Evolutionary conservation across 2,329 filamentous ascomycete genomes (phyloP).

Genomic region (Trichoderma sp.): DNA sequence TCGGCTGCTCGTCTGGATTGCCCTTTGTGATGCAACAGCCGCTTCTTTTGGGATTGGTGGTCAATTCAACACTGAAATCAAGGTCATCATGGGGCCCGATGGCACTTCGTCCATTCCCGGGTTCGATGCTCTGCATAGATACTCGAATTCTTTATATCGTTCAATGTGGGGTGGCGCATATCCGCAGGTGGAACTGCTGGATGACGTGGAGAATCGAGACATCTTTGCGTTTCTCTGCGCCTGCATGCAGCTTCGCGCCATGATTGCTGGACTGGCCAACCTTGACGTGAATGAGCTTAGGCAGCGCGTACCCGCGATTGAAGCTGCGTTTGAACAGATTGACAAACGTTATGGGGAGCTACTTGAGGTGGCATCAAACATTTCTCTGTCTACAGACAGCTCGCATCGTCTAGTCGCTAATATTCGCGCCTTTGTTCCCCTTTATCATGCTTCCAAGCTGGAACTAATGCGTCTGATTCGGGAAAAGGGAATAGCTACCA

Average conservation of each 20-base stretch:
- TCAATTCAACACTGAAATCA: constrained; percentile 35
- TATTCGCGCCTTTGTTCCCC: constrained; percentile 39
- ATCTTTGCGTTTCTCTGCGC: constrained; percentile 37
- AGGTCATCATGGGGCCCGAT: constrained; percentile 22
- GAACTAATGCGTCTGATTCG: constrained; percentile 30
- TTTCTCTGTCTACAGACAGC: constrained; percentile 32
- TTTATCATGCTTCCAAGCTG: constrained; percentile 39
- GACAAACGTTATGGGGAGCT: constrained; percentile 32
- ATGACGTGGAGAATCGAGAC: constrained; percentile 41
- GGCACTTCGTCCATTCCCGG: constrained; percentile 26
- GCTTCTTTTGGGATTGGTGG: constrained; percentile 39
- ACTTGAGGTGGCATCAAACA: constrained; percentile 33
- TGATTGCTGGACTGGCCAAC: constrained; percentile 36
- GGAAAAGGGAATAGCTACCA: constrained; percentile 20
- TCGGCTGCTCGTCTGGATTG: constrained; percentile 39
- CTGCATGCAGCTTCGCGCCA: constrained; percentile 37
- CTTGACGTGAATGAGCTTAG: constrained; percentile 31
- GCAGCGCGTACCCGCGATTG: constrained; percentile 28
- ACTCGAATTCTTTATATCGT: constrained; percentile 39
- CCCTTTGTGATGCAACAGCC: constrained; percentile 36
- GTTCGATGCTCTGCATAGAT: constrained; percentile 37
- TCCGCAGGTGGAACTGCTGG: constrained; percentile 39
- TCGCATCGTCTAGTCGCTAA: constrained; percentile 38
- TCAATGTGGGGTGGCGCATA: constrained; percentile 39
- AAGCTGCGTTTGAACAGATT: constrained; percentile 30